Conservation (phyloP, 108 stramenopile genomes). For the Poteriospumella lacustris region DNA sequence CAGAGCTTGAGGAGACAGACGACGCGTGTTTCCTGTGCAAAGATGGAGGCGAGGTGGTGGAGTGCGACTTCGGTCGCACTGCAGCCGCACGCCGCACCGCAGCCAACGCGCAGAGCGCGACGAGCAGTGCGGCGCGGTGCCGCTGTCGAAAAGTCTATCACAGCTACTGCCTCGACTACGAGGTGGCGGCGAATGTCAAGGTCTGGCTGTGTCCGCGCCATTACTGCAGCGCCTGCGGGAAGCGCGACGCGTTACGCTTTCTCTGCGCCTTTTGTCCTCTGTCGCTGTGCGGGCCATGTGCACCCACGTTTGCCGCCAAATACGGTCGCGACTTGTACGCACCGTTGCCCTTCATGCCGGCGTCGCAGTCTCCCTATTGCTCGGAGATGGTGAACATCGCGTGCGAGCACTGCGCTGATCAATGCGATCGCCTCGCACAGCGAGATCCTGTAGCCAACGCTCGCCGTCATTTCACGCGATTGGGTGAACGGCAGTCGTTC, state of each 20-base stretch:
- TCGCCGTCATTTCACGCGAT: too few species aligned
- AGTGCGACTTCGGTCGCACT: background rate
- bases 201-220: conserved; percentile 15
- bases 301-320: too few species aligned
- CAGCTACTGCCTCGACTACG: background rate
- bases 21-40: conserved; percentile 27
- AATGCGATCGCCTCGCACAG: too few species aligned
- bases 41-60: conserved; percentile 19
- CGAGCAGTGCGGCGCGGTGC: background rate
- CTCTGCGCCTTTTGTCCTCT: background rate
- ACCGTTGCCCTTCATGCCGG: too few species aligned
- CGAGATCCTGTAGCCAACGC: too few species aligned
- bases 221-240: background rate
- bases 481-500: too few species aligned
- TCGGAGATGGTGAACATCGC: too few species aligned
- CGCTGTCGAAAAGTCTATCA: conserved; percentile 20
- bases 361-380: too few species aligned
- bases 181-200: background rate
- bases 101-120: too few species aligned
- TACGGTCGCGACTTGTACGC: too few species aligned
- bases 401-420: too few species aligned
- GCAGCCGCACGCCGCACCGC: too few species aligned
- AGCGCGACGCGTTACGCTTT: background rate
- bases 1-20: background rate
- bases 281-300: background rate